Percentiles rank a stretch among this genome's conserved stretches.
These are phyloP conservation scores for Botrytis fabae DNA, from an alignment of 2,329 filamentous ascomycete genomes.

Conservation along the genomic window DNA sequence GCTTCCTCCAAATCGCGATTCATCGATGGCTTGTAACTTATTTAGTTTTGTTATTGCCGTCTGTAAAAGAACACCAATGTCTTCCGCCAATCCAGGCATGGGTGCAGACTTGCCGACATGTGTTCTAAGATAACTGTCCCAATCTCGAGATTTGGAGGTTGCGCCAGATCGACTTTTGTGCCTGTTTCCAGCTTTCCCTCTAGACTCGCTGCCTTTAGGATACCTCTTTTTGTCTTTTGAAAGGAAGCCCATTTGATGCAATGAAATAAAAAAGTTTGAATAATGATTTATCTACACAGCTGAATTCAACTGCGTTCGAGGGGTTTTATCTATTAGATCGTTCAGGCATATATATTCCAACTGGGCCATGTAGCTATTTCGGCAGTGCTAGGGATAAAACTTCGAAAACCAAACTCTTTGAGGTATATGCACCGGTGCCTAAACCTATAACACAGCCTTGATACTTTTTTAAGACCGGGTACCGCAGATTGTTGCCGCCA, in stretches of 20 bases:
- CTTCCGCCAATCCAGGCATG: neutral
- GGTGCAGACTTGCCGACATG: neutral
- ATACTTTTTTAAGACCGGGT: neutral
- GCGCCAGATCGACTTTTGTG: neutral
- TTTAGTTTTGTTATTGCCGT: neutral
- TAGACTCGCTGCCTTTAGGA: no score
- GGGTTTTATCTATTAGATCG: no score
- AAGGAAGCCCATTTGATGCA: neutral
- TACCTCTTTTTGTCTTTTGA: no score
- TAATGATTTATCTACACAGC: no score
- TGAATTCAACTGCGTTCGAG: neutral
- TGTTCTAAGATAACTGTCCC: neutral
- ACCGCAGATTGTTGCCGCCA: neutral
- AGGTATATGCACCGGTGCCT: neutral
- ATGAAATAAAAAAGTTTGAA: neutral
- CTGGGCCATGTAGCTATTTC: neutral
- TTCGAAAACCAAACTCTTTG: neutral
- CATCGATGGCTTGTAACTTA: neutral
- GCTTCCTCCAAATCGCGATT: rapidly evolving
- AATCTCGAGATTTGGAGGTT: neutral
- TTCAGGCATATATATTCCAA: neutral
- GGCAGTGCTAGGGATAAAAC: neutral
- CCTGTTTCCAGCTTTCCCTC: neutral
- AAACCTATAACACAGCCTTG: neutral
- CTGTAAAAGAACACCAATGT: neutral